Evolutionary conservation across 2,329 filamentous ascomycete genomes (phyloP).

Genomic region (Phialocephala sp.): DNA sequence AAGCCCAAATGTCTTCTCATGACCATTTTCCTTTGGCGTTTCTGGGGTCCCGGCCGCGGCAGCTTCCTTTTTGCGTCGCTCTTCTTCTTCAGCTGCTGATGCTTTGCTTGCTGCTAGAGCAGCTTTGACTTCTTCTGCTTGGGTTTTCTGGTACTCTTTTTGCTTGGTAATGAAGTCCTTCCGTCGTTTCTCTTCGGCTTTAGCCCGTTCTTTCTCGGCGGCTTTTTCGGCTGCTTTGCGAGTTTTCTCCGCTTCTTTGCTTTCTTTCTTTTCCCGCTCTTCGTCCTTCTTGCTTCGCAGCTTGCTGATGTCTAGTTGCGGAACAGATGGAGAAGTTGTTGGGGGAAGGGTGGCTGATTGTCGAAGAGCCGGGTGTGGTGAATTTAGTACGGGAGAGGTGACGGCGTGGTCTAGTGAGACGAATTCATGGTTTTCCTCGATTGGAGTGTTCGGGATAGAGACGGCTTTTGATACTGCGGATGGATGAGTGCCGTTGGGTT

Average conservation of each 20-base stretch:
- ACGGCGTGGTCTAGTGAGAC: slow-evolving; percentile 68
- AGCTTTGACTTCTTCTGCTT: slow-evolving; percentile 63
- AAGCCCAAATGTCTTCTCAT: slow-evolving; percentile 42
- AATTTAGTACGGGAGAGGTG: slow-evolving; percentile 53
- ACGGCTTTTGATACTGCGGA: slow-evolving; percentile 55
- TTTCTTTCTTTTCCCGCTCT: slow-evolving; percentile 72
- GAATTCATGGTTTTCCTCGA: slow-evolving; percentile 59
- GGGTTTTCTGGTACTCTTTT: slow-evolving; percentile 50
- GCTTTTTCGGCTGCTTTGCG: slow-evolving; percentile 42
- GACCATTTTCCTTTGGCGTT: slow-evolving; percentile 30
- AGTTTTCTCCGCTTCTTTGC: slow-evolving; percentile 56
- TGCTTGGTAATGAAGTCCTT: slow-evolving; percentile 40
- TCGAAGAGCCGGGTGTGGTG: slow-evolving; percentile 35
- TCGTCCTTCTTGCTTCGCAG: slow-evolving; percentile 63
- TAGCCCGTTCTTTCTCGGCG: slow-evolving; percentile 51
- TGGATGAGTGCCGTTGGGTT: slow-evolving; percentile 48
- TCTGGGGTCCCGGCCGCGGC: slow-evolving; percentile 21
- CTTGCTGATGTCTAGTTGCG: slow-evolving; percentile 33
- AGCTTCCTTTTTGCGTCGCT: slow-evolving; percentile 58
- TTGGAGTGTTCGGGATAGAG: slow-evolving; percentile 54
- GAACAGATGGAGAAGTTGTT: slow-evolving; percentile 34
- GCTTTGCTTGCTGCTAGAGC: slow-evolving; percentile 61
- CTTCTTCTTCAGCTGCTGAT: slow-evolving; percentile 61
- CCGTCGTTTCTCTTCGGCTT: slow-evolving; percentile 53
- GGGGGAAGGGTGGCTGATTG: slow-evolving; percentile 41